Conservation (phyloP, 495 filamentous ascomycete genomes). For the Extremus antarcticus region DNA sequence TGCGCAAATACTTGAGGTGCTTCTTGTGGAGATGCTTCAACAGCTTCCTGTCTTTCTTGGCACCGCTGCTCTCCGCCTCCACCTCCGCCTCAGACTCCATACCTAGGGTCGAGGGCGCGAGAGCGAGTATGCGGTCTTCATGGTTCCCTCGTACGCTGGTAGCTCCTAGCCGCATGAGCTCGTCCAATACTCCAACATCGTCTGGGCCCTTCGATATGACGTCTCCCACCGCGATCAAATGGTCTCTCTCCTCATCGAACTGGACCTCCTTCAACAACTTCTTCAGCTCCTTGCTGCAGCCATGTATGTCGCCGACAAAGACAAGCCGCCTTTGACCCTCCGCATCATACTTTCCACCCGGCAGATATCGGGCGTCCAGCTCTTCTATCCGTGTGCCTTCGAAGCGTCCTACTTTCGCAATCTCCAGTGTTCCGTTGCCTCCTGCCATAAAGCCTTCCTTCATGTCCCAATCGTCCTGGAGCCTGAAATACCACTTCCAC, state of each 20-base stretch:
- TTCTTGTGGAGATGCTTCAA: conserved; percentile 5
- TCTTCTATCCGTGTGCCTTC: conserved; percentile 7
- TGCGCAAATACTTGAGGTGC: conserved; percentile 13
- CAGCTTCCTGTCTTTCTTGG: conserved; percentile 9
- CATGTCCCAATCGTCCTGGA: not conserved
- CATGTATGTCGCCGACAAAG: conserved; percentile 85
- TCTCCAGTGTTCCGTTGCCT: not conserved
- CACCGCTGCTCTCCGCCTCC: not conserved
- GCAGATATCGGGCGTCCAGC: conserved; percentile 1
- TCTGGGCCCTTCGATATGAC: conserved; percentile 83
- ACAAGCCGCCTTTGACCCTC: conserved; percentile 43
- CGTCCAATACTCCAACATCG: conserved; percentile 63
- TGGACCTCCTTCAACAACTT: conserved; percentile 54
- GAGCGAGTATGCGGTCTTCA: conserved; percentile 65
- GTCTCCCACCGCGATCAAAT: conserved; percentile 75
- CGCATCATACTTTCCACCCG: conserved; percentile 11
- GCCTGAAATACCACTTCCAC: conserved; percentile 3
- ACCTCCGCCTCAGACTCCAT: not conserved
- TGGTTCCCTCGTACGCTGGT: conserved; percentile 86
- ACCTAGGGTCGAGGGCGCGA: not conserved
- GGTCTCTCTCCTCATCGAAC: conserved; percentile 55
- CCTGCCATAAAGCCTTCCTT: not conserved
- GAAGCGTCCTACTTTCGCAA: conserved; percentile 2
- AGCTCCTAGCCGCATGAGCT: conserved; percentile 57
- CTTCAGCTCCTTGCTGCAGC: conserved; percentile 56